These are phyloP conservation scores for Fusarium protoensiforme DNA, from an alignment of 2,329 filamentous ascomycete species.

Conservation along the genomic window DNA sequence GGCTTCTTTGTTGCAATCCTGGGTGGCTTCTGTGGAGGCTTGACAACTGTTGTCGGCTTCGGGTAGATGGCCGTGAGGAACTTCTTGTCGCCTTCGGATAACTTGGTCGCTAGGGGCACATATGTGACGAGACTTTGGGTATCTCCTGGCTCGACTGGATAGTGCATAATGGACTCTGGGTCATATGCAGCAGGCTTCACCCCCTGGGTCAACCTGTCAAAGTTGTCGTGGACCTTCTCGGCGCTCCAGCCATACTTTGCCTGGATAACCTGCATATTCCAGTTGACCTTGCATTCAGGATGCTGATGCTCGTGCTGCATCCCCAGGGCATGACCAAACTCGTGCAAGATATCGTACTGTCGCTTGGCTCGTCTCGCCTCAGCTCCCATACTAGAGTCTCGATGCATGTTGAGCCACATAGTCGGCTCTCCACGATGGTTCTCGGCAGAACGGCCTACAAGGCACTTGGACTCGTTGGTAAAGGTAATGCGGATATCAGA, in stretches of 20 bases:
- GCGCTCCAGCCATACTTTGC: background rate
- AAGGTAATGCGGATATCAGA: conserved; percentile 13
- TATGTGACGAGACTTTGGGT: background rate
- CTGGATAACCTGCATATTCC: background rate
- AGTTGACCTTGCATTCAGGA: background rate
- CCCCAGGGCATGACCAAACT: conserved; percentile 21
- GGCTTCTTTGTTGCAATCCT: background rate
- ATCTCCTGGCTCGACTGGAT: background rate
- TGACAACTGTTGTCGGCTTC: background rate
- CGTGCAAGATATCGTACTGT: conserved; percentile 3
- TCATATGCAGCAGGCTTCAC: background rate
- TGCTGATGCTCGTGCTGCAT: conserved; percentile 13
- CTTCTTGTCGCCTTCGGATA: background rate
- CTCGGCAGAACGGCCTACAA: background rate
- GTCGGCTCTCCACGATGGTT: background rate
- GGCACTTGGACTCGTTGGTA: background rate
- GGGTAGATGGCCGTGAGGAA: background rate
- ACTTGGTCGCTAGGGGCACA: background rate
- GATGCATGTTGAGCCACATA: conserved; percentile 7
- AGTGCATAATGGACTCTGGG: background rate
- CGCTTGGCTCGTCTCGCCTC: background rate
- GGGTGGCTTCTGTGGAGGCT: background rate
- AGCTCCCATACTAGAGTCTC: background rate
- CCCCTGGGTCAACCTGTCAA: background rate
- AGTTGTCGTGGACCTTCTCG: background rate